Percentiles rank a stretch among this genome's conserved stretches.
These are phyloP conservation scores for Ocimum tenuiflorum DNA, from an alignment of 257 asterid genomes.

Conservation along the genomic window DNA sequence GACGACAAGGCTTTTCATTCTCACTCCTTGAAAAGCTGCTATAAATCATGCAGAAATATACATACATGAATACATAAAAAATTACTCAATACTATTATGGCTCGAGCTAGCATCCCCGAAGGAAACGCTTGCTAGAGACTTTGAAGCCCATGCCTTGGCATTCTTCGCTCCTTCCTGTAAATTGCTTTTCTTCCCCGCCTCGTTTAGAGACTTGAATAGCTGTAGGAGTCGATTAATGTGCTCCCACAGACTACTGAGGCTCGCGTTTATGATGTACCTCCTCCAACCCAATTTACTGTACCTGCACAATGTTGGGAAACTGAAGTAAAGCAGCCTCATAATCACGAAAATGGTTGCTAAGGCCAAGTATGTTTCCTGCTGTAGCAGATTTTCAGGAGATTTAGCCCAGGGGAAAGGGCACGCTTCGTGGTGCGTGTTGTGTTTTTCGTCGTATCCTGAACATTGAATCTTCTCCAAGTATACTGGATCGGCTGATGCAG, in stretches of 20 bases:
- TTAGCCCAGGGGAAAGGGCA: conserved; percentile 27
- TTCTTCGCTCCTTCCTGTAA: conserved; percentile 25
- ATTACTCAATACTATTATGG: conserved; percentile 13
- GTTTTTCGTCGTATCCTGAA: conserved; percentile 13
- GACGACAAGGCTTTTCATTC: neutral
- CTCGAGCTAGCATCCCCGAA: conserved; percentile 25
- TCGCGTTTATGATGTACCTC: conserved; percentile 11
- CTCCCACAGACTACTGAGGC: conserved; percentile 24
- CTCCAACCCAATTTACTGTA: conserved; percentile 19
- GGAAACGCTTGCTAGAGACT: conserved; percentile 23
- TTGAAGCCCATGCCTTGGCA: conserved; percentile 26
- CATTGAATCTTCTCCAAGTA: conserved; percentile 20
- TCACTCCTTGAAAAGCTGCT: conserved; percentile 17
- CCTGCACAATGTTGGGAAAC: conserved; percentile 14
- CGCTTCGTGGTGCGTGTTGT: conserved; percentile 3
- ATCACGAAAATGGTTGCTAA: conserved; percentile 21
- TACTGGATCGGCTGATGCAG: conserved; percentile 19
- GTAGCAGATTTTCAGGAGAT: conserved; percentile 24
- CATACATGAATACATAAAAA: neutral
- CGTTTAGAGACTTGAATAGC: conserved; percentile 19
- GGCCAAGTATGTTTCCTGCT: conserved; percentile 24
- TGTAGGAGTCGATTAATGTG: conserved; percentile 15
- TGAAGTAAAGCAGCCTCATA: conserved; percentile 17
- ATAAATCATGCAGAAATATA: conserved; percentile 20
- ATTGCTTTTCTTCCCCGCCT: conserved; percentile 22